A percentile compares a stretch with the other conserved stretches of the same genome.
phyloP scores from a whole-genome alignment of 768 basidiomycete genomes.

The Neoboletus brunneissimus region DNA sequence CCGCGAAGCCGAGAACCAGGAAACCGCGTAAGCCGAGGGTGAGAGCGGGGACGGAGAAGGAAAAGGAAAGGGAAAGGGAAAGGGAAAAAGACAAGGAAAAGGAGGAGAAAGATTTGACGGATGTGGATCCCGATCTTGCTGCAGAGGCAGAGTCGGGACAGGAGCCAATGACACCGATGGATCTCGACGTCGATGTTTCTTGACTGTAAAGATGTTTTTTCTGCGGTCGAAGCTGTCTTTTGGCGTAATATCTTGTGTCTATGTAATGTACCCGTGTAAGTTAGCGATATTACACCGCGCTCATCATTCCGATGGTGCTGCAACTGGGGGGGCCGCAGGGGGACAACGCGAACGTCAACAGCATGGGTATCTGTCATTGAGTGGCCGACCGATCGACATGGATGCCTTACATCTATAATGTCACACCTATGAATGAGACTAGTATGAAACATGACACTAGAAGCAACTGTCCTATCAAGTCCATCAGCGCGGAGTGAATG shows the following conservation, averaged over 20 bases:
- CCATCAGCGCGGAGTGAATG: conserved; percentile 85
- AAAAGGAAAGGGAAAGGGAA: conserved; percentile 24
- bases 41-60: conserved; percentile 22
- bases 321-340: too few species aligned
- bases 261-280: background rate
- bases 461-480: conserved; percentile 77
- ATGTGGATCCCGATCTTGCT: conserved; percentile 29
- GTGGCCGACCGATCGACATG: background rate
- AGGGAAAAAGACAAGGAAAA: conserved; percentile 20
- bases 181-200: conserved; percentile 35
- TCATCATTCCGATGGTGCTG: background rate
- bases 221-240: background rate
- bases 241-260: background rate
- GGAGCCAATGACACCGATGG: conserved; percentile 37
- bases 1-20: conserved; percentile 34
- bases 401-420: conserved; percentile 5
- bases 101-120: conserved; percentile 31
- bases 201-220: conserved; percentile 40
- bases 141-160: conserved; percentile 32
- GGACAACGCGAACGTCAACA: background rate
- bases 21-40: conserved; percentile 25
- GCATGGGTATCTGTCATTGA: background rate
- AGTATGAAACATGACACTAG: conserved; percentile 76
- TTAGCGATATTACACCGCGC: background rate
- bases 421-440: conserved; percentile 44